Evolutionary conservation across 2,329 filamentous ascomycete species (phyloP), one percentile per base, ranked within the genome.

Genomic region (Alternaria alternata): DNA sequence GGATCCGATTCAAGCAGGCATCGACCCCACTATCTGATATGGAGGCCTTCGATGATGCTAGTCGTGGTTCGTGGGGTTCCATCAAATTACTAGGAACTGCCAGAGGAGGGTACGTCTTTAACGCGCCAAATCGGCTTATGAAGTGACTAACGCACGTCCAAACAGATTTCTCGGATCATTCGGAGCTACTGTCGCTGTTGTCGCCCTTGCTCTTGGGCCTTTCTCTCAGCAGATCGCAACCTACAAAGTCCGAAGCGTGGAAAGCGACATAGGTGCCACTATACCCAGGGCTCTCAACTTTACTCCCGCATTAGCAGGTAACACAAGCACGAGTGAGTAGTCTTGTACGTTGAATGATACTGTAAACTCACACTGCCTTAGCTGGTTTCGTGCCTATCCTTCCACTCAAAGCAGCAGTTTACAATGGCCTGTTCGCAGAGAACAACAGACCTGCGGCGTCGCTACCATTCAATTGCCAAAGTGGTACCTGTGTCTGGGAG

Each of bases 141-240:
- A n/a, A 14, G 44, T 39, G 24, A 24, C 48, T 64, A 18, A 64
- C n/a, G 32, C 11, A 34, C 26, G 32, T 42, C 55, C n/a, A 4
- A 18, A 26, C 43, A 64, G 62, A 38, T 24, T 51, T 14, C 59
- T 64, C 18, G 59, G 62, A 12, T 62, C 62, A 14, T 64, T 64
- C 34, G 62, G 62, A 32, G 62, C 62, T 11, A 56, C 57, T 4
- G 34, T 64, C n/a, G 62, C 62, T 22, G 47, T 64, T 8, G 26
- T 64, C 11, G 55, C 51, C 28, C 59, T 64, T 41, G 59, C 55
- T 7, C 62, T 64, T 36, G 62, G 62, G 2, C 62, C 62, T 3
- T 64, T 64, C 36, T 51, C 62, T 32, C 62, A 64, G 47, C 62
- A 64, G 12, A 64, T 64, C 34, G 55, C 62, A 34, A 62, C 59